Evolutionary conservation across 2,329 filamentous ascomycete species (phyloP).

Genomic region (Neopestalotiopsis clavispora): DNA sequence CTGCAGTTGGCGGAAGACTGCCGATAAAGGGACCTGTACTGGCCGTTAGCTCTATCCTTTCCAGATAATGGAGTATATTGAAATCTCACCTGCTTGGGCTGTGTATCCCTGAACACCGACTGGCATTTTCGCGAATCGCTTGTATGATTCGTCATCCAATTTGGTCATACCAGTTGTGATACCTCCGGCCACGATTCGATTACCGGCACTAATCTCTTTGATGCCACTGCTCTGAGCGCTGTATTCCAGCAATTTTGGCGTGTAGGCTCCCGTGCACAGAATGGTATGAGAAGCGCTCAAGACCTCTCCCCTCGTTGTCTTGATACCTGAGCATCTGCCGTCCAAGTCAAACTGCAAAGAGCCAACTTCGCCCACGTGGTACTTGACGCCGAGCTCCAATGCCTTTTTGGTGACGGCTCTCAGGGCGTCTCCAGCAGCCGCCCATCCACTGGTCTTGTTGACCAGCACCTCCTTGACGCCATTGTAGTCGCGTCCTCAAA

Average conservation of each 20-base stretch:
- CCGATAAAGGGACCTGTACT: slow-evolving; percentile 58
- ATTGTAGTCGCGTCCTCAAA: slow-evolving; percentile 66
- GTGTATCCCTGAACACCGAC: slow-evolving; percentile 37
- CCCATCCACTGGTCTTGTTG: slow-evolving; percentile 68
- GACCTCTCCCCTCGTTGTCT: slow-evolving; percentile 46
- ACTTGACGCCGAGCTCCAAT: slow-evolving; percentile 62
- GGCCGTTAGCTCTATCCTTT: slow-evolving; percentile 35
- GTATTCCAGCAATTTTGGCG: slow-evolving; percentile 57
- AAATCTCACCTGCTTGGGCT: slow-evolving; percentile 43
- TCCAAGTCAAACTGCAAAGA: slow-evolving; percentile 50
- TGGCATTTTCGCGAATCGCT: slow-evolving; percentile 54
- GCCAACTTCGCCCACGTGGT: slow-evolving; percentile 57
- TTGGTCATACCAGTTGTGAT: slow-evolving; percentile 63
- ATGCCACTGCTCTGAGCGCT: slow-evolving; percentile 53
- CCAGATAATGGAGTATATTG: neutral
- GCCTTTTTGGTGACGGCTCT: slow-evolving; percentile 57
- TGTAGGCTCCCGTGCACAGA: slow-evolving; percentile 63
- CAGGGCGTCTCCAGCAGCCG: slow-evolving; percentile 63
- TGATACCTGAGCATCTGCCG: slow-evolving; percentile 54
- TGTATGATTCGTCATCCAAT: slow-evolving; percentile 51
- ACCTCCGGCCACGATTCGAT: slow-evolving; percentile 62
- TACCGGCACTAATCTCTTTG: slow-evolving; percentile 53
- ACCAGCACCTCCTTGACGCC: slow-evolving; percentile 64
- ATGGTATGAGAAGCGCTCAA: slow-evolving; percentile 56
- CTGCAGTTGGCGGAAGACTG: slow-evolving; percentile 57